phyloP scores from a whole-genome alignment of 2,329 filamentous ascomycete species.

The Cladosporium colombiae region DNA sequence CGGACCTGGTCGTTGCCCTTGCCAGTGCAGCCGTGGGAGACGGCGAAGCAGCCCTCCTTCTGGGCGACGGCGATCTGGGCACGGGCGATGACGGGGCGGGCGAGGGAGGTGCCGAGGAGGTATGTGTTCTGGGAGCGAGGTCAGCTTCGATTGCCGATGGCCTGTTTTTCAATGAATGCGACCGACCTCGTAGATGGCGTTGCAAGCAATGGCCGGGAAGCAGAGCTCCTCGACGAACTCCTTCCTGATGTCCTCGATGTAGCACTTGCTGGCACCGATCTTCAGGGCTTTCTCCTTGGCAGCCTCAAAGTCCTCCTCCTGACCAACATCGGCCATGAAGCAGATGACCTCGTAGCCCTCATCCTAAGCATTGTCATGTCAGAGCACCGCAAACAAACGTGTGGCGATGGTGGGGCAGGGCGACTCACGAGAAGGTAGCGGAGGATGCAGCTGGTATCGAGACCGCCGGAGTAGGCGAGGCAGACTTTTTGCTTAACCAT shows the following conservation, averaged over 20 bases:
- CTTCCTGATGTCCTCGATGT: conserved; percentile 64
- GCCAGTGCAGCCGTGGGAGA: conserved; percentile 58
- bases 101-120: conserved; percentile 59
- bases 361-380: conserved; percentile 39
- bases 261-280: conserved; percentile 67
- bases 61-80: conserved; percentile 65
- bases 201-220: conserved; percentile 76
- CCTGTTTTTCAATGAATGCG: neutral
- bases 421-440: conserved; percentile 42
- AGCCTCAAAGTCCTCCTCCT: conserved; percentile 68
- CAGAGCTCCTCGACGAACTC: conserved; percentile 76
- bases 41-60: conserved; percentile 57
- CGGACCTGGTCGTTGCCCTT: conserved; percentile 69
- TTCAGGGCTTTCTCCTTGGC: conserved; percentile 72
- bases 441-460: conserved; percentile 61
- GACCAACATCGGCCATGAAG: conserved; percentile 67
- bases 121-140: conserved; percentile 53
- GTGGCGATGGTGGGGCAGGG: neutral
- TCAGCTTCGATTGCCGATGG: neutral
- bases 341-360: conserved; percentile 64
- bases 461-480: conserved; percentile 56
- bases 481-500: conserved; percentile 50
- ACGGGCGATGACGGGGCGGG: conserved; percentile 69
- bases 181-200: conserved; percentile 52
- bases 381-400: conserved; percentile 23